Conservation (phyloP, 2,329 filamentous ascomycete species). For the Pseudocercospora eumusae region DNA sequence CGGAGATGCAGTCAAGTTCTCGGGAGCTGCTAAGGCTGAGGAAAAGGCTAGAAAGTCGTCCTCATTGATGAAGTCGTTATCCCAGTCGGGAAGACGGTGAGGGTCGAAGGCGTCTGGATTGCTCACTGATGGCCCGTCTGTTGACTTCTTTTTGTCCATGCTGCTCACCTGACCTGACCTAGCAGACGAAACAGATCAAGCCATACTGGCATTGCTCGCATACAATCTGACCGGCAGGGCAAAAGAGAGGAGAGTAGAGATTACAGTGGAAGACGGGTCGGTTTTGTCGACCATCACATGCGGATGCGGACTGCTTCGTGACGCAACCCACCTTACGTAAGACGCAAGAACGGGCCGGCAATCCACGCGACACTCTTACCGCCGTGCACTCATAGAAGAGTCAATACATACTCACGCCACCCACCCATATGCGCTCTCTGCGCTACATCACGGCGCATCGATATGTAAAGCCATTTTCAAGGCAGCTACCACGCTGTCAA, state of each 20-base stretch:
- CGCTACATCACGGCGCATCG: slow-evolving; percentile 2
- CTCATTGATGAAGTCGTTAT: slow-evolving; percentile 72
- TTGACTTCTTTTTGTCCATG: slow-evolving; percentile 44
- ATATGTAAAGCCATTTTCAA: not conserved
- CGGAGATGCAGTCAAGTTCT: slow-evolving; percentile 57
- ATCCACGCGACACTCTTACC: too few species aligned
- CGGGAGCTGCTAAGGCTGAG: slow-evolving; percentile 77
- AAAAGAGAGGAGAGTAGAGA: not conserved
- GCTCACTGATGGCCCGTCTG: slow-evolving; percentile 53
- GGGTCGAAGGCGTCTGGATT: slow-evolving; percentile 62
- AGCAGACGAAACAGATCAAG: not conserved
- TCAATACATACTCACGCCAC: not conserved
- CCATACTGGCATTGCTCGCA: not conserved
- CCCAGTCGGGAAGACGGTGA: slow-evolving; percentile 71
- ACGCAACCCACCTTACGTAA: too few species aligned
- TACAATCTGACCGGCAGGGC: not conserved
- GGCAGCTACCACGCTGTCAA: not conserved
- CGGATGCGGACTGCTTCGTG: not conserved
- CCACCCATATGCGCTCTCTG: slow-evolving; percentile 1
- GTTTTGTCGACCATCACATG: not conserved
- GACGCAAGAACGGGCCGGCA: too few species aligned
- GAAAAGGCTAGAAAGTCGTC: slow-evolving; percentile 77
- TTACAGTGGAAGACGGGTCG: not conserved
- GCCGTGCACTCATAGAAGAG: too few species aligned
- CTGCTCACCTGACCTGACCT: too few species aligned